phyloP scores from a whole-genome alignment of 164 flowering plant genomes.

The grape (Vitis vinifera) region DNA sequence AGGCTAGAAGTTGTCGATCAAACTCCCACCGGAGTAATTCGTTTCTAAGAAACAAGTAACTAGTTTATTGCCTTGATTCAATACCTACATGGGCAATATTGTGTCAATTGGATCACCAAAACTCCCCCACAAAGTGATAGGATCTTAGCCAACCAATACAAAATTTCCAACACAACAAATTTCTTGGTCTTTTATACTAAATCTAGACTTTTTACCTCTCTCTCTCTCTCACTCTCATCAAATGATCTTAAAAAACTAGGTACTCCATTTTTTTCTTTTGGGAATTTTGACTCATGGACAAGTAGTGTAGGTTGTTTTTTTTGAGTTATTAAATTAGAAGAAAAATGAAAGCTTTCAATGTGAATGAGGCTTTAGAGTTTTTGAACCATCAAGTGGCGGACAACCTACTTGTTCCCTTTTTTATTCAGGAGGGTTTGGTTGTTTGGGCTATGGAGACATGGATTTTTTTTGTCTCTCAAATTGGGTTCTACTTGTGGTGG shows the following conservation, averaged over 20 bases:
- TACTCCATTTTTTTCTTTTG: too few species aligned
- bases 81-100: constrained; percentile 30
- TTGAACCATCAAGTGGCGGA: constrained; percentile 46
- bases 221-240: background rate
- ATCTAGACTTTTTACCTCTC: background rate
- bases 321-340: constrained; percentile 11
- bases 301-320: background rate
- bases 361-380: constrained; percentile 42
- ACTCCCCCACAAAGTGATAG: constrained; percentile 30
- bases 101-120: constrained; percentile 41
- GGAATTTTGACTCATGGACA: too few species aligned
- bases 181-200: background rate
- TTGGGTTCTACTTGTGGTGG: constrained; percentile 74
- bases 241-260: too few species aligned
- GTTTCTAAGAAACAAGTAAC: constrained; percentile 17
- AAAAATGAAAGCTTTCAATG: constrained; percentile 26
- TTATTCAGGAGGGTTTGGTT: constrained; percentile 54
- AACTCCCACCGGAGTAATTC: constrained; percentile 36
- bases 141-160: constrained; percentile 6
- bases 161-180: constrained; percentile 32
- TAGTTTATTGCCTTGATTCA: constrained; percentile 7
- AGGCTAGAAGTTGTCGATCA: background rate
- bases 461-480: constrained; percentile 72
- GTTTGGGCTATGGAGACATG: constrained; percentile 81
- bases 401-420: constrained; percentile 50